Base-by-base conservation (phyloP, 371 early-diverging fungal species). In the Mortierella sp. region DNA sequence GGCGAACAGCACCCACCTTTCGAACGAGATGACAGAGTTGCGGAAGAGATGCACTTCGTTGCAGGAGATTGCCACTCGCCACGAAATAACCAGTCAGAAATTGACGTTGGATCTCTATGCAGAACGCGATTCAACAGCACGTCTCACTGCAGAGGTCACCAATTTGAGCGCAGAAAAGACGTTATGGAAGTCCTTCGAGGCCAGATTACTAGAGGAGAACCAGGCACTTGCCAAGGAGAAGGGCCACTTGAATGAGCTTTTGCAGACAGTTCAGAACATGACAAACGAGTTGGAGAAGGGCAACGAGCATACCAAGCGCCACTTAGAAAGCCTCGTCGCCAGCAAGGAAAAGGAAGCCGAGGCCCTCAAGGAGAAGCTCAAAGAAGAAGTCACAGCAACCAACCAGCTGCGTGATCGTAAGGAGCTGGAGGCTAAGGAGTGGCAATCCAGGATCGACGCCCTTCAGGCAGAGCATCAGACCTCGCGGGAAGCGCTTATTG, bases 161-260 rank as follows among this genome's bases (percentile, higher is more conserved):
- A 80, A 84, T 49, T 45, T 84, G 28, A 80, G 81, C 47, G 64
- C 81, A 9, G 87, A 86, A 45, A 72, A 78, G 53, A 79, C 83
- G 4, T 27, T 85, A 23, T 81, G 80, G 68, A 83, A 85, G 59
- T 55, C 81, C 0, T 79, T 79, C 45, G 86, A 87, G 64, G 55
- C 72, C 1, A 79, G 84, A 14, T 58, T 82, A 41, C 30, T 78
- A 16, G 74, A 82, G 34, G 87, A 89, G 56, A 82, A 80, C 58
- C 72, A 85, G 56, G 71, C 80, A 2, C 64, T 86, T 8, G 53
- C 67, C 21, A 72, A 78, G 52, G 86, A 87, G 61, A 81, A 80
- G 65, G 47, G 63, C 16, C 70, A 71, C n/a, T 65, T 82, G 8
- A 73, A 67, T 45, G 69, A 72, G 18, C 71, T 82, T 1, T 58